A percentile compares a stretch with the other conserved stretches of the same genome.
Conservation (phyloP, 2,329 filamentous ascomycete species). For the Stagonosporopsis rhizophila region DNA sequence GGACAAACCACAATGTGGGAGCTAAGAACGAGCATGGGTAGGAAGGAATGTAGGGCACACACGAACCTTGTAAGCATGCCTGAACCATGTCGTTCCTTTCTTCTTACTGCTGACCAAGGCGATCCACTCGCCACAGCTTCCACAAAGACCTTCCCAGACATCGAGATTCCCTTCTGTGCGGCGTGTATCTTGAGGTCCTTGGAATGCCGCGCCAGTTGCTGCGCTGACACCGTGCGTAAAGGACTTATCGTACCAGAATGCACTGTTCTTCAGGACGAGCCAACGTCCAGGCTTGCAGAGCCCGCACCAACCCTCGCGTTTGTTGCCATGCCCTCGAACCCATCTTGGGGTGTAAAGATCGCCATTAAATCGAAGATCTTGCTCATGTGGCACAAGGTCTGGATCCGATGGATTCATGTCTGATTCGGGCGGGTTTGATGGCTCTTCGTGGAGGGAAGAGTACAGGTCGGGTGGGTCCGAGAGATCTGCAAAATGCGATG, state of each 20-base stretch:
- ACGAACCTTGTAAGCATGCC: constrained; percentile 84
- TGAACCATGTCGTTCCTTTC: constrained; percentile 91
- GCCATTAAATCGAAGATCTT: constrained; percentile 75
- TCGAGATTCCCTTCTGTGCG: constrained; percentile 82
- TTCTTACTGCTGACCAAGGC: constrained; percentile 85
- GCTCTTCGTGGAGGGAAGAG: constrained; percentile 75
- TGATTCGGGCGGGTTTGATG: constrained; percentile 75
- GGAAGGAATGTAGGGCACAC: constrained; percentile 16
- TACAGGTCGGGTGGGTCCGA: constrained; percentile 80
- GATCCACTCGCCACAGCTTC: constrained; percentile 81
- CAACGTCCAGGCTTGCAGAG: constrained; percentile 86
- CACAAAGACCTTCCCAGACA: constrained; percentile 81
- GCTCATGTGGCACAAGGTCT: constrained; percentile 77
- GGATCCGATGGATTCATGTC: constrained; percentile 83
- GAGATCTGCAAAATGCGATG: constrained; percentile 73
- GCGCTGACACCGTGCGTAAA: constrained; percentile 88
- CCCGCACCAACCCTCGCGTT: constrained; percentile 88
- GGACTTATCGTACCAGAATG: constrained; percentile 92
- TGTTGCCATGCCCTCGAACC: constrained; percentile 86
- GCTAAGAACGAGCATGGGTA: constrained; percentile 12
- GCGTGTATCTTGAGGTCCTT: constrained; percentile 76
- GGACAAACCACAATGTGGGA: background rate
- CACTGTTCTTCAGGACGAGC: constrained; percentile 88
- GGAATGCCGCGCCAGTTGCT: constrained; percentile 78
- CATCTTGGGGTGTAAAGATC: constrained; percentile 84